Percentiles rank a stretch among this genome's conserved stretches.
Conservation (phyloP, 116 monocot genomes). For the Zostera marina region DNA sequence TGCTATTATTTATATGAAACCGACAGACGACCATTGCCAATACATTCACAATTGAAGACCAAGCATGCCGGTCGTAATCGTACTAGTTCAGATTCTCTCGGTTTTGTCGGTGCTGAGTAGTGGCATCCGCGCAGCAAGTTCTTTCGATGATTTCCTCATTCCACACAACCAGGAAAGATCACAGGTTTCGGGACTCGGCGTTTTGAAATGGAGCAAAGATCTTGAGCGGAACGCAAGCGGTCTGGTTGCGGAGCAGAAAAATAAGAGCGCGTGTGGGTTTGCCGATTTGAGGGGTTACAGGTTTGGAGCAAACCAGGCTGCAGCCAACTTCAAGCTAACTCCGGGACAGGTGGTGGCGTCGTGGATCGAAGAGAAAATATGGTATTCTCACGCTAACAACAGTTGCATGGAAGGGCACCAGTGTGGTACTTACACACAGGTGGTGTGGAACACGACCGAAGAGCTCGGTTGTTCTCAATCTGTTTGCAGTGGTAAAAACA, state of each 20-base stretch:
- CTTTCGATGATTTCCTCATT: conserved; percentile 20
- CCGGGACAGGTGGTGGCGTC: conserved; percentile 35
- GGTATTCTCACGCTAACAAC: conserved; percentile 28
- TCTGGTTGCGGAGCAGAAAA: conserved; percentile 9
- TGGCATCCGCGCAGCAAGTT: neutral
- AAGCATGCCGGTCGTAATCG: no score
- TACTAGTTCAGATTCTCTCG: no score
- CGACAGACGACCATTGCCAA: no score
- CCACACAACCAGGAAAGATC: conserved; percentile 47
- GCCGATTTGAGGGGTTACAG: conserved; percentile 17
- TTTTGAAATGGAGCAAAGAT: conserved; percentile 35
- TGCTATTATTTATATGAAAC: no score
- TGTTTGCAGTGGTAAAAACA: conserved; percentile 15
- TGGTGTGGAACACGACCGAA: conserved; percentile 41
- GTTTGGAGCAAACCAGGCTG: conserved; percentile 65
- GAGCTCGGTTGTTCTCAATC: conserved; percentile 50
- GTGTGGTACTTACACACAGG: conserved; percentile 68
- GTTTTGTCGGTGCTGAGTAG: no score
- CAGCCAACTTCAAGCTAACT: conserved; percentile 21
- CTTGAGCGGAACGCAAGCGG: conserved; percentile 12
- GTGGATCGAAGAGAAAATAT: conserved; percentile 36
- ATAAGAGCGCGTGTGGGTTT: conserved; percentile 26
- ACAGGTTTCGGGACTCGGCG: conserved; percentile 18
- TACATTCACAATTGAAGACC: no score
- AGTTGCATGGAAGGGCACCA: conserved; percentile 34